Base-by-base conservation (phyloP, 768 basidiomycete genomes). In the Rickenella mellea region DNA sequence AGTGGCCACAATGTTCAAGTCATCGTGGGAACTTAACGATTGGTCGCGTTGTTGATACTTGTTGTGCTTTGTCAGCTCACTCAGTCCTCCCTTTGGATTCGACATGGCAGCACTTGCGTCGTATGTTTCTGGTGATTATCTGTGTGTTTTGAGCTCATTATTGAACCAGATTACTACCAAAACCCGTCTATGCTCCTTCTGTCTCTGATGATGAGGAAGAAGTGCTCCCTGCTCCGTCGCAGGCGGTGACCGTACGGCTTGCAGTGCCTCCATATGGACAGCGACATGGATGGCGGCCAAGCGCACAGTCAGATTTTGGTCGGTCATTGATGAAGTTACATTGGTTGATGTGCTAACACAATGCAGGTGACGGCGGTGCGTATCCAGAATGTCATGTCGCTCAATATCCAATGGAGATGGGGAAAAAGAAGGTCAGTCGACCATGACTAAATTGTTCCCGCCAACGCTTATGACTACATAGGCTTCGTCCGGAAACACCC, bases 381-480 rank as follows among this genome's bases (percentile, higher is more conserved):
- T 89, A 81, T 63, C 91, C 91, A 4, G 91, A 99, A 67, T 97
- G 93, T 61, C 91, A 93, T 72, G 68, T 94, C 40, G 96, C 96
- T 5, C 94, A 99, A 60, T 99, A 96, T 67, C 94, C 94, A 9
- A 61, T 98, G 48, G 89, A 90, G 43, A 81, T 99, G 74, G 94
- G 94, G 43, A 76, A 78, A 65, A 96, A 96, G 75, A 93, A 93
- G 78, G 91, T 83, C 40, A 48, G 78, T 56, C 6, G 4, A 3
- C 22, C 36, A 8, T 39, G 6, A 4, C 10, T 10, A 28, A 10
- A 17, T 35, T 6, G 40, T 38, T 45, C 28, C 44, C 30, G 48
- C 20, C 35, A 12, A 27, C 17, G 17, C 20, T 22, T 0, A 8
- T 2, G 22, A 25, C 25, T 39, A 9, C 22, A 25, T 26, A 94